Percentiles rank a stretch among this genome's conserved stretches.
These are phyloP conservation scores for Rhizophora mangle DNA, from an alignment of 345 rosid genomes.

Conservation along the genomic window DNA sequence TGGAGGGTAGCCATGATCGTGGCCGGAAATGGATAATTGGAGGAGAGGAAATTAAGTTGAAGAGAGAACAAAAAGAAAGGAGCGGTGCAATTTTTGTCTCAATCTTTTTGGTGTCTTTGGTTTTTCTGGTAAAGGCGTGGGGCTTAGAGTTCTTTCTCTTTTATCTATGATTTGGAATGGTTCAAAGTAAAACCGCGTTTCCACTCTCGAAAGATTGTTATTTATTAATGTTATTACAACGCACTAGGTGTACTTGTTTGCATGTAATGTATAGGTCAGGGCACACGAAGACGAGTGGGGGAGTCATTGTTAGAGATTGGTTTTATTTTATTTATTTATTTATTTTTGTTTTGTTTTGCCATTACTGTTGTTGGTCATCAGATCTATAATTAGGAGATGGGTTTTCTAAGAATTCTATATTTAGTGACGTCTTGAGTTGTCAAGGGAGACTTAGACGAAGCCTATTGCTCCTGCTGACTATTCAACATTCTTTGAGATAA, in stretches of 20 bases:
- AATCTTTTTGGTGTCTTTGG: neutral
- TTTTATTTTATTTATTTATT: neutral
- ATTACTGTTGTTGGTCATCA: neutral
- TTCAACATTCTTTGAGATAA: too few relatives aligned
- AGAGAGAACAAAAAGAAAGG: neutral
- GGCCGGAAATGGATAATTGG: conserved; percentile 19
- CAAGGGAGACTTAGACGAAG: neutral
- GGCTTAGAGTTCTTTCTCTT: neutral
- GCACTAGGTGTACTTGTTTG: neutral
- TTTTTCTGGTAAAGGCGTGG: conserved; percentile 16
- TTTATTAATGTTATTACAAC: neutral
- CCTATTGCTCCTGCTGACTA: neutral
- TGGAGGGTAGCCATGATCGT: conserved; percentile 30
- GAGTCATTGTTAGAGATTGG: neutral
- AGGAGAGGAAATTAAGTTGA: neutral
- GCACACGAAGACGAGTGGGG: neutral
- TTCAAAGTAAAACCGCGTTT: conserved; percentile 24
- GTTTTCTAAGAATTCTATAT: neutral
- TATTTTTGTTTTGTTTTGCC: neutral
- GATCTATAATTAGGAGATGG: neutral
- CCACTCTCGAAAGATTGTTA: neutral
- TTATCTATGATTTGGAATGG: conserved; percentile 6
- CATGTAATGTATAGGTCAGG: neutral
- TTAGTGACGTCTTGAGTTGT: neutral
- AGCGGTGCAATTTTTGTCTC: neutral